Percentiles rank a stretch among this genome's conserved stretches.
phyloP scores from a whole-genome alignment of 768 basidiomycete genomes.

The Lactifluus hygrophoroides region DNA sequence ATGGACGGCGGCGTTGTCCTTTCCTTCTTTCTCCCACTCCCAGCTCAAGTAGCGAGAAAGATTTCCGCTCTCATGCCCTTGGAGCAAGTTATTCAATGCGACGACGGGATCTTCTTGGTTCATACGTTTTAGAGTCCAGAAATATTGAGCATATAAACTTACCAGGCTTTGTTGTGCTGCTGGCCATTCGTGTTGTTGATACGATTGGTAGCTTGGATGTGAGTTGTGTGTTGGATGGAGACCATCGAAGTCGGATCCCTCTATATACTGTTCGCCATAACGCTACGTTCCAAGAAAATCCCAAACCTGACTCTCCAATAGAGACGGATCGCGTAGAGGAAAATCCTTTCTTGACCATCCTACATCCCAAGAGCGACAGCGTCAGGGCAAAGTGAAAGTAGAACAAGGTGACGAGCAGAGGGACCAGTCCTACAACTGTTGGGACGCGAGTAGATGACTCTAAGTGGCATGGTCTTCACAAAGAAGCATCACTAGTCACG shows the following conservation, averaged over 20 bases:
- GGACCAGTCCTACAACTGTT: conserved; percentile 7
- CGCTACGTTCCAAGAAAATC: not conserved
- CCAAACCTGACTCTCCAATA: not conserved
- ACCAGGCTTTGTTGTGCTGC: not conserved
- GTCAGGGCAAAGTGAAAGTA: not conserved
- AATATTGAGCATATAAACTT: not conserved
- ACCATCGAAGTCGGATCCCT: not conserved
- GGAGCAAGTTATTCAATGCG: not conserved
- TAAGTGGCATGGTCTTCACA: not conserved
- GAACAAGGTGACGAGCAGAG: not conserved
- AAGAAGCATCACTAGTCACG: not conserved
- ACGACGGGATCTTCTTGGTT: not conserved
- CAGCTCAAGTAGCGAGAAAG: not conserved
- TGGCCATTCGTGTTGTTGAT: not conserved
- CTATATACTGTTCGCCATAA: not conserved
- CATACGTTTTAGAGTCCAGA: not conserved
- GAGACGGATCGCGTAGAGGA: not conserved
- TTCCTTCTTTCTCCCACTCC: not conserved
- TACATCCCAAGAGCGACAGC: conserved; percentile 5
- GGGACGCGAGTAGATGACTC: not conserved
- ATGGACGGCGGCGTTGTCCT: not conserved
- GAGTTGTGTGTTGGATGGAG: not conserved
- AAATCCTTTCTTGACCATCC: not conserved
- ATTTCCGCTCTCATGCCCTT: not conserved
- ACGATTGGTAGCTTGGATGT: not conserved